These are phyloP conservation scores for Crithidia acanthocephali DNA, from an alignment of 208 protist species.

Conservation along the genomic window DNA sequence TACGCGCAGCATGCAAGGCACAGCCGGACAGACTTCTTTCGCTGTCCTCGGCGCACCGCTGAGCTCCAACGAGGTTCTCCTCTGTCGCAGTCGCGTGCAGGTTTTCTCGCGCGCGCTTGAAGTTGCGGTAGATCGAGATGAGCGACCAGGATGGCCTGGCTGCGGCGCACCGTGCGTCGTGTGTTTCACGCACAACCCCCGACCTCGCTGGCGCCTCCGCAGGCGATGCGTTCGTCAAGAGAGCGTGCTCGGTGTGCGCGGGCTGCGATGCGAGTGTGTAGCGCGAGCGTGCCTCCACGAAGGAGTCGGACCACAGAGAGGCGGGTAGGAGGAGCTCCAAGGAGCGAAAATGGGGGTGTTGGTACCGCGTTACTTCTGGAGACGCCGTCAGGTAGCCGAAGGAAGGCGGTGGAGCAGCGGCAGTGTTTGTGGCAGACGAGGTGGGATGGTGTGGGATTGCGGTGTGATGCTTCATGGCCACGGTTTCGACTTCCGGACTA, in stretches of 20 bases:
- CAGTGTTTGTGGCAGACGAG: background rate
- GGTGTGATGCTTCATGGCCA: background rate
- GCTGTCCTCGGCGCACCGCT: too few relatives aligned
- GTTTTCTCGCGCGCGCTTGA: constrained; percentile 15
- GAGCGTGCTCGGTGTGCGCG: background rate
- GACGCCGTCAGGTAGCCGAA: constrained; percentile 9
- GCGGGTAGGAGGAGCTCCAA: constrained; percentile 29
- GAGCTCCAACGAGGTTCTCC: too few relatives aligned
- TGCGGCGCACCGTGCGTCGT: background rate
- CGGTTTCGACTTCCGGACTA: too few relatives aligned
- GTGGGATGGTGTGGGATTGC: background rate
- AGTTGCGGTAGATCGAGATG: constrained; percentile 20
- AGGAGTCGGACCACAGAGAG: constrained; percentile 37
- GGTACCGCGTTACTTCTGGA: background rate
- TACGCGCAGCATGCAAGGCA: background rate
- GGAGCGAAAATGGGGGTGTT: constrained; percentile 16
- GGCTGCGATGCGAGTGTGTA: constrained; percentile 13
- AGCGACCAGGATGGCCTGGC: constrained; percentile 9
- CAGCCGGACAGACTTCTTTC: too few relatives aligned
- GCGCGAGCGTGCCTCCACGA: constrained; percentile 18
- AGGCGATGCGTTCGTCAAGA: background rate
- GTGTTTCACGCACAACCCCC: too few relatives aligned
- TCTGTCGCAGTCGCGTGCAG: background rate
- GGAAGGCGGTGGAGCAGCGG: background rate
- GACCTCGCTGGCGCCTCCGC: background rate